phyloP scores from a whole-genome alignment of 257 asterid genomes.

The Galeopsis tetrahit region DNA sequence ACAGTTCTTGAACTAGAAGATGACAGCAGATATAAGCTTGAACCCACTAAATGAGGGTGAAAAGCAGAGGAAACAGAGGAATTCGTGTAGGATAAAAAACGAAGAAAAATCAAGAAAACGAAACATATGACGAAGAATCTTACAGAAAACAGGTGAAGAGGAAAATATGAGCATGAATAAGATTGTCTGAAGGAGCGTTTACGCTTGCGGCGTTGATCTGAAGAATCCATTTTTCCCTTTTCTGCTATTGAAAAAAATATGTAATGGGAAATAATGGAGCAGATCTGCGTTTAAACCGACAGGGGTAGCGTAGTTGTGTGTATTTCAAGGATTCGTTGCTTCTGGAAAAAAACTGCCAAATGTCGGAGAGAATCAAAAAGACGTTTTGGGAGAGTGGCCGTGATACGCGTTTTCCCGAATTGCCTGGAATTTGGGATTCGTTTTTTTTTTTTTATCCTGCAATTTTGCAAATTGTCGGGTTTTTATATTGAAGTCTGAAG shows the following conservation, averaged over 20 bases:
- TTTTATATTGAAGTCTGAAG: background rate
- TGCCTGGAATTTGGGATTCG: constrained; percentile 18
- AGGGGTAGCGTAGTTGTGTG: constrained; percentile 34
- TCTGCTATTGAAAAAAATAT: background rate
- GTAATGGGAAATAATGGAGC: constrained; percentile 11
- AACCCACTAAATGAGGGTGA: constrained; percentile 63
- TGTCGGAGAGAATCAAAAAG: constrained; percentile 44
- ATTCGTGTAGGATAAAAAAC: constrained; percentile 45
- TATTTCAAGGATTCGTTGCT: constrained; percentile 27
- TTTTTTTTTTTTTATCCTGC: background rate
- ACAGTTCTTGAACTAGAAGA: constrained; percentile 51
- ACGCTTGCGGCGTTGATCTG: constrained; percentile 83
- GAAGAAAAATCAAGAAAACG: constrained; percentile 52
- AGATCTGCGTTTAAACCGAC: constrained; percentile 51
- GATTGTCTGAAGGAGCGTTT: constrained; percentile 58
- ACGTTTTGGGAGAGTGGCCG: background rate
- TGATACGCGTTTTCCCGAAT: constrained; percentile 33
- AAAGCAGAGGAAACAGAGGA: constrained; percentile 54
- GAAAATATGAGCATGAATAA: constrained; percentile 28
- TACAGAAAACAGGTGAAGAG: constrained; percentile 45
- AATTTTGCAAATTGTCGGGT: constrained; percentile 17
- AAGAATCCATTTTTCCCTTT: constrained; percentile 56
- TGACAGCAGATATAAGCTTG: constrained; percentile 59
- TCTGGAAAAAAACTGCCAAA: constrained; percentile 39
- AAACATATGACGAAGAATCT: constrained; percentile 59